Conservation (phyloP, 768 basidiomycete genomes). For the Kondoa malvinella region DNA sequence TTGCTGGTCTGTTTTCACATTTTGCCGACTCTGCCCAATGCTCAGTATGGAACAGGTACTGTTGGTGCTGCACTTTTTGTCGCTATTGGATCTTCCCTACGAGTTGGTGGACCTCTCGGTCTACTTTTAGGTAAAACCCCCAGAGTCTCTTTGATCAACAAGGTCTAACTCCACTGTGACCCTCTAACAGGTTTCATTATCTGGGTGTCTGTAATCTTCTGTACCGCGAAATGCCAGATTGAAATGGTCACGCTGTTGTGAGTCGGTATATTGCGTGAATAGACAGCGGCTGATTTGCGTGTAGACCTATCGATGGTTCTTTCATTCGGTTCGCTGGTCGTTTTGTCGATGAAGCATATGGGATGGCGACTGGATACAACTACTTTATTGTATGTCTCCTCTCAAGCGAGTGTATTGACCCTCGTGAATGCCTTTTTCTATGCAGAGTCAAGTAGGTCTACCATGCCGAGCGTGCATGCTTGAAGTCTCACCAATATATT, state of each 20-base stretch:
- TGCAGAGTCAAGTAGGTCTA: neutral
- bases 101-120: conserved; percentile 13
- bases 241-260: conserved; percentile 17
- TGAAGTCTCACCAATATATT: conserved; percentile 1
- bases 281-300: neutral
- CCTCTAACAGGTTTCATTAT: neutral
- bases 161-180: neutral
- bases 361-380: conserved; percentile 18
- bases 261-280: neutral
- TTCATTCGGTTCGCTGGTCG: conserved; percentile 18
- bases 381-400: neutral
- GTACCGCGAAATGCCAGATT: conserved; percentile 12
- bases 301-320: conserved; percentile 15
- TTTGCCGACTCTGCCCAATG: neutral
- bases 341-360: conserved; percentile 18
- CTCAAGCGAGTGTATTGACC: neutral
- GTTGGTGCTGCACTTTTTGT: conserved; percentile 10
- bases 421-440: neutral
- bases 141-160: neutral
- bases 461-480: conserved; percentile 1
- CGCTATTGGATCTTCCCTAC: conserved; percentile 11
- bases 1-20: neutral
- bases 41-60: neutral
- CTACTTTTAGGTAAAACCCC: conserved; percentile 4
- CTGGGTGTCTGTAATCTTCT: conserved; percentile 13